Conservation (phyloP, 192 early-diverging fungal genomes). For the Backusella tarrabulga region DNA sequence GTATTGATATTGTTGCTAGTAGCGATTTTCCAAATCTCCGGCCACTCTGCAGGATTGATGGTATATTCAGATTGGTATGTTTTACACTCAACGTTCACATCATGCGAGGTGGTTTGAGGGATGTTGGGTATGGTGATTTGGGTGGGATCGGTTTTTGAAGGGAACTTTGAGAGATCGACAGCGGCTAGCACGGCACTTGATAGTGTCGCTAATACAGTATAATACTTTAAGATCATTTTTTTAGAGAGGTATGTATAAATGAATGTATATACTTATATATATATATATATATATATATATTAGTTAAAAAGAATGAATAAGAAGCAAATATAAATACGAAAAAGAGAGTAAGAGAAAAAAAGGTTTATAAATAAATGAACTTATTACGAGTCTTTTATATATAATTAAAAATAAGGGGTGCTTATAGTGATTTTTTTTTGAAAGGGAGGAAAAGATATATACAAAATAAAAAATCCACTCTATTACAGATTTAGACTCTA, state of each 20-base stretch:
- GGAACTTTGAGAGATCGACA: not conserved
- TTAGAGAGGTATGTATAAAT: not conserved
- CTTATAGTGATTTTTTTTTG: not conserved
- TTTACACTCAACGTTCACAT: conserved; percentile 17
- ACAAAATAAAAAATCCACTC: not conserved
- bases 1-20: conserved; percentile 34
- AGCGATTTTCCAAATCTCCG: conserved; percentile 32
- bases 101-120: conserved; percentile 35
- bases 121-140: conserved; percentile 30
- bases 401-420: conserved; percentile 5
- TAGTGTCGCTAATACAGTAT: not conserved
- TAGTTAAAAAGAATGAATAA: not conserved
- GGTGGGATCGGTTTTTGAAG: conserved; percentile 28
- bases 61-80: conserved; percentile 18
- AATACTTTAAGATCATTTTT: not conserved
- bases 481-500: not conserved
- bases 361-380: not conserved
- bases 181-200: not conserved
- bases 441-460: not conserved
- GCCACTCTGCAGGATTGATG: conserved; percentile 24
- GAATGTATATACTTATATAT: not conserved
- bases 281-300: not conserved
- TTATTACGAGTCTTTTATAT: not conserved
- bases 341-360: not conserved
- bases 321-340: not conserved